Percentiles rank a stretch among this genome's conserved stretches.
Evolutionary conservation across 805 yeast species (phyloP).

Genomic region (Cyberlindnera saturnus): DNA sequence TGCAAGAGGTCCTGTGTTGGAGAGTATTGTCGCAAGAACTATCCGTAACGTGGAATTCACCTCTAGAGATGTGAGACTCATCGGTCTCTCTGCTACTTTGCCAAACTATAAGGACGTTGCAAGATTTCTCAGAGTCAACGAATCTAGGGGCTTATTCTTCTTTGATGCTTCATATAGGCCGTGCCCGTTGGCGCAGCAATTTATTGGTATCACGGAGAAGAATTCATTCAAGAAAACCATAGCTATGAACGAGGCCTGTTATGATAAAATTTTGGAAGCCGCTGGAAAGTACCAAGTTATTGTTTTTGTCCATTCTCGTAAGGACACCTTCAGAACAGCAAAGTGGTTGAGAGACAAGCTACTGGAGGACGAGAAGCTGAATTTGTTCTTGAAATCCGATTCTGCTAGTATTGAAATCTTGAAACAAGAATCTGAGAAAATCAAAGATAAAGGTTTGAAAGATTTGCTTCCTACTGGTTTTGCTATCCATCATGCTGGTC

Average conservation of each 20-base stretch:
- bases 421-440: constrained; percentile 52
- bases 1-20: constrained; percentile 92
- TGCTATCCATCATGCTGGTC: constrained; percentile 92
- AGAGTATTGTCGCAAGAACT: constrained; percentile 77
- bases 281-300: constrained; percentile 71
- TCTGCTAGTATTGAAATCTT: constrained; percentile 53
- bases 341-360: constrained; percentile 61
- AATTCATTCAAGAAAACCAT: constrained; percentile 68
- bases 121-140: constrained; percentile 62
- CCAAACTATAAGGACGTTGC: constrained; percentile 90
- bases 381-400: constrained; percentile 39
- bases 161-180: constrained; percentile 86
- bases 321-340: constrained; percentile 85
- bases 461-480: constrained; percentile 65
- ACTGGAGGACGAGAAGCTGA: constrained; percentile 45
- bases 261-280: constrained; percentile 67
- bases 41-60: constrained; percentile 39
- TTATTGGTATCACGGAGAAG: constrained; percentile 81
- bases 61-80: constrained; percentile 53
- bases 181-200: constrained; percentile 86
- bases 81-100: constrained; percentile 88
- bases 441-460: constrained; percentile 47
- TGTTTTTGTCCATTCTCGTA: constrained; percentile 89
- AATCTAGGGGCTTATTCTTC: constrained; percentile 57
- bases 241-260: constrained; percentile 89